Evolutionary conservation across 208 protist species (phyloP).

Genomic region (Acanthamoeba sp.): DNA sequence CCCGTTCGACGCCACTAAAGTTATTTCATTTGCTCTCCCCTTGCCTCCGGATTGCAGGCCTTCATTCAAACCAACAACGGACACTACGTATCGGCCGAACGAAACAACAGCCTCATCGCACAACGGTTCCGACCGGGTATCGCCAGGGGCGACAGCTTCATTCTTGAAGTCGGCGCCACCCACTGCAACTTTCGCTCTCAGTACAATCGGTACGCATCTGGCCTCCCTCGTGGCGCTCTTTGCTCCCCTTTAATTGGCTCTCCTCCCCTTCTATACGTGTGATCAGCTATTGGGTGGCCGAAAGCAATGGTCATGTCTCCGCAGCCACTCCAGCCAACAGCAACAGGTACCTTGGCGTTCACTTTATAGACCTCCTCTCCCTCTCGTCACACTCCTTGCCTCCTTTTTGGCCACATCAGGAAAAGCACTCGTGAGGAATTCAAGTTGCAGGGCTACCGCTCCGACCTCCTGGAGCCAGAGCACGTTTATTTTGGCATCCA

Average conservation of each 20-base stretch:
- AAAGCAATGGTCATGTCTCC: constrained; percentile 26
- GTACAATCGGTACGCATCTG: constrained; percentile 16
- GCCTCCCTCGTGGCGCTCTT: too few species aligned
- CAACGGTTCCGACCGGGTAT: constrained; percentile 2
- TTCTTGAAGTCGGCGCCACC: not conserved
- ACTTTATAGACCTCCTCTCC: not conserved
- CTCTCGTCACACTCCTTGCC: not conserved
- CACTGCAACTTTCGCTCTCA: constrained; percentile 42
- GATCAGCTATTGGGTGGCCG: constrained; percentile 40
- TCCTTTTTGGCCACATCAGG: too few species aligned
- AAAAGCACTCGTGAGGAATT: constrained; percentile 27
- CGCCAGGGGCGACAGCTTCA: not conserved
- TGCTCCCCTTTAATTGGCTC: too few species aligned
- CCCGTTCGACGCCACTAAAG: too few species aligned
- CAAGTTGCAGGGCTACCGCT: constrained; percentile 2
- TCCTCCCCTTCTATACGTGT: not conserved
- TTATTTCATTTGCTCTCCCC: too few species aligned
- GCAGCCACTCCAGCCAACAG: constrained; percentile 17
- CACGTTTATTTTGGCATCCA: constrained; percentile 20
- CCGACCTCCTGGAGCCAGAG: not conserved
- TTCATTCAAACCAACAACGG: constrained; percentile 29
- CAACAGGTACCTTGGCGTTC: not conserved
- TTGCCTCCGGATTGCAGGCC: not conserved
- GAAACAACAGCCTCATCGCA: not conserved
- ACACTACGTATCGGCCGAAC: not conserved